phyloP scores from a whole-genome alignment of 1,139 yeast species.

The Martiniozyma asiatica region DNA sequence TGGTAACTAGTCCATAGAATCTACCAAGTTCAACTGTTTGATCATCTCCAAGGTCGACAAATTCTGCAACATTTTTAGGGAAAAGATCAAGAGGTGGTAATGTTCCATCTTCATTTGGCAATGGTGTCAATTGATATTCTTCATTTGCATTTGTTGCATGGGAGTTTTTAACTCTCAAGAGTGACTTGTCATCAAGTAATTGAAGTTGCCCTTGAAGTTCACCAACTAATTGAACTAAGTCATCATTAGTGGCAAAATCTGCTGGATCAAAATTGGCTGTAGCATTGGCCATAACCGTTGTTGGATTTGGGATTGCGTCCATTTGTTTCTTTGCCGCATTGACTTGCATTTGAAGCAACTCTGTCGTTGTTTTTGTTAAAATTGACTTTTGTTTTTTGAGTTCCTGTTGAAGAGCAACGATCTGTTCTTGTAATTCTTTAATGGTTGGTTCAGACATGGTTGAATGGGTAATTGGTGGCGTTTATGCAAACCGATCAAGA shows the following conservation, averaged over 20 bases:
- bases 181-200: constrained; percentile 50
- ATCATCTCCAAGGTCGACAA: constrained; percentile 32
- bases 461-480: too few species aligned
- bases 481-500: too few species aligned
- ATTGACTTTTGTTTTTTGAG: constrained; percentile 36
- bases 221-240: constrained; percentile 71
- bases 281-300: constrained; percentile 10
- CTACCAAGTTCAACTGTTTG: constrained; percentile 43
- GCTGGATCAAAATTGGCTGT: constrained; percentile 30
- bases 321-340: constrained; percentile 32
- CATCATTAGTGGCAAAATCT: constrained; percentile 70
- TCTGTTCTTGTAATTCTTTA: constrained; percentile 29
- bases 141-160: constrained; percentile 24
- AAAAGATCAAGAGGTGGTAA: constrained; percentile 47
- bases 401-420: constrained; percentile 34
- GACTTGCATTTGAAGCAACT: constrained; percentile 58
- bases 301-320: constrained; percentile 23
- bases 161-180: constrained; percentile 44
- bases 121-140: constrained; percentile 36
- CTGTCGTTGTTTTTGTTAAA: constrained; percentile 63
- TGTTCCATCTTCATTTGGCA: constrained; percentile 68
- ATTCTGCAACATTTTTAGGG: constrained; percentile 51
- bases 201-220: constrained; percentile 85
- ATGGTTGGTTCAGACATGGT: constrained; percentile 10
- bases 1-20: constrained; percentile 59